A percentile compares a stretch with the other conserved stretches of the same genome.
These are phyloP conservation scores for Phaeolepiota aurea DNA, from an alignment of 768 basidiomycete species.

Conservation along the genomic window DNA sequence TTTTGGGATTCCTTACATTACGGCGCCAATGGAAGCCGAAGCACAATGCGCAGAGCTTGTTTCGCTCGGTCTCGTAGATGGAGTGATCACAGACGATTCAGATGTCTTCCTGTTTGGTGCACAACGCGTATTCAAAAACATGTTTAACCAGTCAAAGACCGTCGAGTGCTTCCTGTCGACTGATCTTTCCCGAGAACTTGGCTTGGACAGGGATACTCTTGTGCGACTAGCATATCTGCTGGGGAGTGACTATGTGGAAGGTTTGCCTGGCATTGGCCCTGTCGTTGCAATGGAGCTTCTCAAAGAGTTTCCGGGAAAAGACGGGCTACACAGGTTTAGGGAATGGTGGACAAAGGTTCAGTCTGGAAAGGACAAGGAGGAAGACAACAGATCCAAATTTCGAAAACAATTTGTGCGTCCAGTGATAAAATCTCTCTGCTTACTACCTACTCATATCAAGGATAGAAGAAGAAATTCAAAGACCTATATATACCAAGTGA, in stretches of 20 bases:
- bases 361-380: conserved; percentile 72
- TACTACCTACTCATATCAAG: no score
- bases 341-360: conserved; percentile 96
- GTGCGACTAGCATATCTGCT: conserved; percentile 88
- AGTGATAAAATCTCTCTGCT: no score
- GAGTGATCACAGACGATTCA: conserved; percentile 97
- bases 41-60: conserved; percentile 96
- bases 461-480: conserved; percentile 85
- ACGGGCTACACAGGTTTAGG: conserved; percentile 80
- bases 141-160: conserved; percentile 99
- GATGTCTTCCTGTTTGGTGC: conserved; percentile 99
- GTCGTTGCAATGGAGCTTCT: conserved; percentile 95
- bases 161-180: conserved; percentile 89
- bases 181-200: conserved; percentile 83
- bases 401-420: conserved; percentile 74
- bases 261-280: conserved; percentile 86
- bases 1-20: conserved; percentile 97
- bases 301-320: conserved; percentile 84
- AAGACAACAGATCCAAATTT: conserved; percentile 71
- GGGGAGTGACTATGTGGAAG: conserved; percentile 95
- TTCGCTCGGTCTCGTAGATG: conserved; percentile 80
- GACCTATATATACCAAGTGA: conserved; percentile 69
- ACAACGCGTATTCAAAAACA: conserved; percentile 93
- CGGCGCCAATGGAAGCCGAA: conserved; percentile 99
- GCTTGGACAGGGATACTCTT: conserved; percentile 78